phyloP scores from a whole-genome alignment of 257 asterid genomes.

The Solanum chiquidenum region DNA sequence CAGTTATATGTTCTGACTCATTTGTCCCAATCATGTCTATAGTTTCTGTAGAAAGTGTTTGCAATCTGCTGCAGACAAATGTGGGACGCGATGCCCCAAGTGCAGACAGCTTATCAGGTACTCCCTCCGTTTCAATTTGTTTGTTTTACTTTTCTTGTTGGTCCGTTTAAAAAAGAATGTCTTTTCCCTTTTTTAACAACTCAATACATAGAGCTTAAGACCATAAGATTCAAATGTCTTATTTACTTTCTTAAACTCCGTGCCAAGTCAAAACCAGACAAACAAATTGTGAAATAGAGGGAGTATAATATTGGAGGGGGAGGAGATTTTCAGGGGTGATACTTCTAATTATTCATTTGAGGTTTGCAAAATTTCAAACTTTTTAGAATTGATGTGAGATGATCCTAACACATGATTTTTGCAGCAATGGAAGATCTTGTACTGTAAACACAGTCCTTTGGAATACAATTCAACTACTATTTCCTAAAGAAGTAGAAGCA shows the following conservation, averaged over 20 bases:
- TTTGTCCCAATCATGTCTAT: background rate
- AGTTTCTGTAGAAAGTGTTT: conserved; percentile 82
- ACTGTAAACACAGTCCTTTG: conserved; percentile 31
- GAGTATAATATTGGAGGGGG: background rate
- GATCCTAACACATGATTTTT: background rate
- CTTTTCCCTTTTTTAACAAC: background rate
- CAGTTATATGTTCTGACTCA: background rate
- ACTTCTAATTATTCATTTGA: background rate
- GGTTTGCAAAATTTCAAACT: background rate
- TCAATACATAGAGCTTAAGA: background rate
- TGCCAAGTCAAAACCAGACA: background rate
- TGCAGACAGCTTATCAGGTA: conserved; percentile 89
- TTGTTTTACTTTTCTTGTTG: background rate
- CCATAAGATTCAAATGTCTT: background rate
- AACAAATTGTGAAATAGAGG: background rate
- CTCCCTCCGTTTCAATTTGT: background rate
- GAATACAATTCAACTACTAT: background rate
- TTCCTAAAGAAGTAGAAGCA: conserved; percentile 52
- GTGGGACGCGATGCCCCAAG: conserved; percentile 89
- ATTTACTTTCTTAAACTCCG: background rate
- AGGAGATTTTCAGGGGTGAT: background rate
- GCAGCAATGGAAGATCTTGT: conserved; percentile 72
- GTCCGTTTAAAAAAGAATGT: background rate
- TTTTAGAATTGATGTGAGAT: background rate
- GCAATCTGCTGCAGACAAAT: conserved; percentile 78